Conservation (phyloP, 2,329 filamentous ascomycete genomes). For the Delphinella strobiligena region DNA sequence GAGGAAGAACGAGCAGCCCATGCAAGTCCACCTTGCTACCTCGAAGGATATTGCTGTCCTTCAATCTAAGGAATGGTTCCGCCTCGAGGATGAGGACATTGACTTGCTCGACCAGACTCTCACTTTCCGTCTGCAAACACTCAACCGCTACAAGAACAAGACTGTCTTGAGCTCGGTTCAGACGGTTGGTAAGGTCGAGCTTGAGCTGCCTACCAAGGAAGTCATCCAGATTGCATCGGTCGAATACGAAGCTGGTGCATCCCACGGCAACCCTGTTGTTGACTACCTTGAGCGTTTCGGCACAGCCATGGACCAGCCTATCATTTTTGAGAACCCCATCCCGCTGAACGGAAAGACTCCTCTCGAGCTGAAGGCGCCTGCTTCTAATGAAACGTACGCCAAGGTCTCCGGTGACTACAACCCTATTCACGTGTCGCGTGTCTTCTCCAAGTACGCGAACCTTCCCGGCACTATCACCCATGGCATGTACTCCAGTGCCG, state of each 20-base stretch:
- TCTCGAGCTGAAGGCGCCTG: slow-evolving; percentile 76
- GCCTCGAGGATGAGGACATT: slow-evolving; percentile 69
- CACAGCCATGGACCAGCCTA: slow-evolving; percentile 83
- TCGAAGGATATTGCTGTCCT: slow-evolving; percentile 88
- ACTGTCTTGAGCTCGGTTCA: slow-evolving; percentile 82
- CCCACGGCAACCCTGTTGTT: slow-evolving; percentile 90
- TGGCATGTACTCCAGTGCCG: slow-evolving; percentile 98
- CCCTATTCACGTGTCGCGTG: slow-evolving; percentile 93
- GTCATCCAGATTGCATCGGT: slow-evolving; percentile 95
- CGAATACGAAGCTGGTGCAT: slow-evolving; percentile 82
- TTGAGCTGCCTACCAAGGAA: slow-evolving; percentile 94
- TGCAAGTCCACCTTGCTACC: slow-evolving; percentile 79
- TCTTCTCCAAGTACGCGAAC: slow-evolving; percentile 92
- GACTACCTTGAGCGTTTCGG: slow-evolving; percentile 92
- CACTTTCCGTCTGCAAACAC: slow-evolving; percentile 87
- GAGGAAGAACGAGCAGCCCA: slow-evolving; percentile 87
- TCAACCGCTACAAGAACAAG: slow-evolving; percentile 91
- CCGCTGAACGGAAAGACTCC: slow-evolving; percentile 87
- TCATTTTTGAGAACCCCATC: slow-evolving; percentile 95
- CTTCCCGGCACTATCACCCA: slow-evolving; percentile 96
- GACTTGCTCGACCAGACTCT: slow-evolving; percentile 87
- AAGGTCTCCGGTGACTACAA: slow-evolving; percentile 98
- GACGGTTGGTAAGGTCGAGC: slow-evolving; percentile 80
- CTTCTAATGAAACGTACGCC: slow-evolving; percentile 95
- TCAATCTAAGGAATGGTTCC: slow-evolving; percentile 96